Base-by-base conservation (phyloP, 2,329 filamentous ascomycete genomes). In the Bipolaris sorokiniana region DNA sequence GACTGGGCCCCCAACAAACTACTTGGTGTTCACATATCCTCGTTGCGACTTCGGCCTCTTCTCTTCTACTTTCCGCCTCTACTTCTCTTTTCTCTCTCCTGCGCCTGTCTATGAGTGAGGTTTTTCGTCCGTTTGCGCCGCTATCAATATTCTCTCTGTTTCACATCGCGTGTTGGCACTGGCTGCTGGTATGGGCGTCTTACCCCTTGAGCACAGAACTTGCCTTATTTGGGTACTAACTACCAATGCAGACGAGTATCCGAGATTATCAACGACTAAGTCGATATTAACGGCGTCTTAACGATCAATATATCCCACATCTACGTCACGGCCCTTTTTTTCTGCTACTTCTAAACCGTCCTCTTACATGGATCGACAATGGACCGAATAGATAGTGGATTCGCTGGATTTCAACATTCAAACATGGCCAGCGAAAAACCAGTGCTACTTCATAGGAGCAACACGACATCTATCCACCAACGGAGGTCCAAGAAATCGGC, bases 311-410 rank as follows among this genome's bases (percentile, higher is more conserved):
- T 34, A 31, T 33, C 56, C 58, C 47, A 37, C 38, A 41, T 58
- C 46, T 54, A 67, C 59, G 52, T 66, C 62, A 65, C 63, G 55
- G 40, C 34, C 54, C 54, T 48, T 48, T 48, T 58, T 54, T 54
- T 56, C 62, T 9, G 5, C 9, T 18, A 2, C 4, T 38, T 38
- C 16, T 11, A 31, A 18, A 16, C 53, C 20, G 51, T 54, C 46
- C 53, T 47, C 26, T 58, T 65, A 57, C 48, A 72, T 67, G 66
- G 55, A 63, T 61, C 62, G 49, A 67, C 58, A 61, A 76, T 76
- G 72, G 64, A 69, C 54, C 71, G 73, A 55, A 63, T 63, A 48
- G 72, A 76, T 58, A 75, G 72, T 59, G 72, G 66, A 62, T 71
- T 71, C 60, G 64, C 69, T 41, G 66, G 68, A 51, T 65, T 67